Percentiles rank a stretch among this genome's conserved stretches.
These are phyloP conservation scores for Chloris gayana DNA, from an alignment of 176 grass and related monocot genomes.

Conservation along the genomic window DNA sequence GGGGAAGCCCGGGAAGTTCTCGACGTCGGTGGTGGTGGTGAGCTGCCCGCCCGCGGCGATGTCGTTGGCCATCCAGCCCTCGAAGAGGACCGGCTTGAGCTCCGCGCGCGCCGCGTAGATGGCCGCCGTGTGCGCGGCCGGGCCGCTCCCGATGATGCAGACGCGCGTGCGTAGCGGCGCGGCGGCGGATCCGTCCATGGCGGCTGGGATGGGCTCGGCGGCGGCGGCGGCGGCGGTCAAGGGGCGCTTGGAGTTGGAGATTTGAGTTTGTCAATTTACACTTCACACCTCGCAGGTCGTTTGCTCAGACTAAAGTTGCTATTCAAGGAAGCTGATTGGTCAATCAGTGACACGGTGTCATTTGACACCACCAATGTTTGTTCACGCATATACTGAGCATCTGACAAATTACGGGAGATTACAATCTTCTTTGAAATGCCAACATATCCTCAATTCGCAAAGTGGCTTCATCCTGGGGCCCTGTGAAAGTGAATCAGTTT, in stretches of 20 bases:
- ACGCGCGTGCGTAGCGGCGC: slow-evolving; percentile 61
- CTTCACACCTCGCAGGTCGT: neutral
- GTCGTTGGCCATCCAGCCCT: slow-evolving; percentile 92
- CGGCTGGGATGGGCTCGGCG: neutral
- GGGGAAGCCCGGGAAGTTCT: slow-evolving; percentile 92
- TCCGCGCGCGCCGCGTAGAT: slow-evolving; percentile 94
- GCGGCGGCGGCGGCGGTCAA: slow-evolving; percentile 31
- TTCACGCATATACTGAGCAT: neutral
- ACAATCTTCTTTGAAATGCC: neutral
- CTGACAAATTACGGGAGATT: neutral
- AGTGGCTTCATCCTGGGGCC: no score
- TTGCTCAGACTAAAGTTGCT: no score
- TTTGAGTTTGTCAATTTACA: slow-evolving; percentile 26
- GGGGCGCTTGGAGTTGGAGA: neutral
- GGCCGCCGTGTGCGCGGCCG: slow-evolving; percentile 88
- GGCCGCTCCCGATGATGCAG: slow-evolving; percentile 94
- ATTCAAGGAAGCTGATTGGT: neutral
- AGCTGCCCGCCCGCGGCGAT: slow-evolving; percentile 77
- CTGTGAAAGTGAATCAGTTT: no score
- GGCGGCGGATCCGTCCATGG: slow-evolving; percentile 64
- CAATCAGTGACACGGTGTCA: neutral
- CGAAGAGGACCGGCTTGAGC: slow-evolving; percentile 86
- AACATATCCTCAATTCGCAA: neutral
- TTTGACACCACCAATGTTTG: neutral
- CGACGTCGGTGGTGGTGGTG: slow-evolving; percentile 97